A percentile compares a stretch with the other conserved stretches of the same genome.
Conservation (phyloP, 2,329 filamentous ascomycete species). For the Aspergillus sp. region DNA sequence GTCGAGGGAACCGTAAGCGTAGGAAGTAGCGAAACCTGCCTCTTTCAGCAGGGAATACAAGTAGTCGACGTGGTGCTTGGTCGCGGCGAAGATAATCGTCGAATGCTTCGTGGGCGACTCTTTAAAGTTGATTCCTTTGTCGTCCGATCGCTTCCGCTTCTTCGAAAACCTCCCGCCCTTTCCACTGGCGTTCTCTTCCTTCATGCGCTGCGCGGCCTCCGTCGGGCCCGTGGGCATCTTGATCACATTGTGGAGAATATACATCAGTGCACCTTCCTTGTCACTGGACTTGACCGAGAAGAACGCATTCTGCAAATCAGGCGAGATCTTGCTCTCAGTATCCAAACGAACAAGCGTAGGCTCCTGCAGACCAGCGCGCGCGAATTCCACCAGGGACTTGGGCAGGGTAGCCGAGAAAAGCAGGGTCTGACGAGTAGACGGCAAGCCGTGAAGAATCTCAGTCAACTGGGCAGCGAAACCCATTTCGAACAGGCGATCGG, state of each 20-base stretch:
- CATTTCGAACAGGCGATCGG: slow-evolving; percentile 97
- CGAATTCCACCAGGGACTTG: slow-evolving; percentile 93
- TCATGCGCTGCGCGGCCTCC: slow-evolving; percentile 49
- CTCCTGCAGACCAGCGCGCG: slow-evolving; percentile 87
- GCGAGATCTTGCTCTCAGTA: slow-evolving; percentile 92
- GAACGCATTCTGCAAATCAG: slow-evolving; percentile 92
- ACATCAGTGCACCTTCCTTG: slow-evolving; percentile 87
- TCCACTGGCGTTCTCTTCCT: slow-evolving; percentile 50
- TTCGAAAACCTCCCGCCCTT: slow-evolving; percentile 39
- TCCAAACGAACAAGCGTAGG: slow-evolving; percentile 88
- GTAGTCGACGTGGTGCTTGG: slow-evolving; percentile 97
- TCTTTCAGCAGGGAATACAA: slow-evolving; percentile 75
- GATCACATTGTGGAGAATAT: slow-evolving; percentile 88
- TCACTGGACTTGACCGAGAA: slow-evolving; percentile 90
- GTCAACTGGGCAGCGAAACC: slow-evolving; percentile 91
- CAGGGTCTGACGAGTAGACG: slow-evolving; percentile 80
- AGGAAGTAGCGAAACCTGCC: slow-evolving; percentile 85
- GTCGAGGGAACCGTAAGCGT: slow-evolving; percentile 92
- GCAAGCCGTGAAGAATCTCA: slow-evolving; percentile 88
- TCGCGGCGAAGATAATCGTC: slow-evolving; percentile 91
- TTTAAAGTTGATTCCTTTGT: slow-evolving; percentile 53
- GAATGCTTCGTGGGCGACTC: slow-evolving; percentile 84
- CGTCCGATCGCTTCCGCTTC: slow-evolving; percentile 48
- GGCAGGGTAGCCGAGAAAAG: slow-evolving; percentile 95
- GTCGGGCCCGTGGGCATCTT: slow-evolving; percentile 76